These are phyloP conservation scores for Cladosporium halotolerans DNA, from an alignment of 2,329 filamentous ascomycete genomes.

Conservation along the genomic window DNA sequence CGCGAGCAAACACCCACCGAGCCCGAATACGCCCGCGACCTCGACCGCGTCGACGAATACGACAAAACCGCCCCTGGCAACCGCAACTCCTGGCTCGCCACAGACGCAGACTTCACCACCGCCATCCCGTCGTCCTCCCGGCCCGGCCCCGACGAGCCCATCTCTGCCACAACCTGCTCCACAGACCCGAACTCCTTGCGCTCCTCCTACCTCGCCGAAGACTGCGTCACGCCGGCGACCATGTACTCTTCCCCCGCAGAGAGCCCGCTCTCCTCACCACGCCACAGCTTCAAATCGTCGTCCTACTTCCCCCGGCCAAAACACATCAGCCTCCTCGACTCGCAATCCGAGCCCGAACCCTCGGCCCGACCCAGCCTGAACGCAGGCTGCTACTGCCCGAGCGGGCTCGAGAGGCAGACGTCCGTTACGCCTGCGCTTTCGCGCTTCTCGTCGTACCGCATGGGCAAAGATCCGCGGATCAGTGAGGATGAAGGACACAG, in stretches of 20 bases:
- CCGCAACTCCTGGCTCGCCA: conserved; percentile 4
- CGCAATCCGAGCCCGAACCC: conserved; percentile 4
- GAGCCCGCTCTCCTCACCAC: background rate
- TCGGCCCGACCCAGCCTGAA: conserved; percentile 11
- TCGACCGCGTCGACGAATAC: conserved; percentile 11
- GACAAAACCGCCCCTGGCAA: conserved; percentile 1
- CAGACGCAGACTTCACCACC: conserved; percentile 4
- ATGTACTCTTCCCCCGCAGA: background rate
- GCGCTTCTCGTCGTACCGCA: background rate
- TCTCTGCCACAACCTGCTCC: conserved; percentile 8
- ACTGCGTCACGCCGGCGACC: conserved; percentile 2
- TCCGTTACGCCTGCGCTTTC: background rate
- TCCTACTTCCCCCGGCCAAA: background rate
- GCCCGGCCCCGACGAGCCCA: conserved; percentile 1
- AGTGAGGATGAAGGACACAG: no score
- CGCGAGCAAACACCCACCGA: background rate
- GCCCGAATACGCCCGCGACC: background rate
- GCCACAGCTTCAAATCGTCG: background rate
- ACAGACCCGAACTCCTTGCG: background rate
- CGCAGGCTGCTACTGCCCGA: conserved; percentile 18
- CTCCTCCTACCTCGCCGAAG: background rate
- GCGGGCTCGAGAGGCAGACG: background rate
- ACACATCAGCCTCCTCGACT: conserved; percentile 9
- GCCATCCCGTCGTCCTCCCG: background rate
- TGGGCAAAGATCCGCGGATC: background rate